These are phyloP conservation scores for Candida verbasci DNA, from an alignment of 805 yeast genomes.

Conservation along the genomic window DNA sequence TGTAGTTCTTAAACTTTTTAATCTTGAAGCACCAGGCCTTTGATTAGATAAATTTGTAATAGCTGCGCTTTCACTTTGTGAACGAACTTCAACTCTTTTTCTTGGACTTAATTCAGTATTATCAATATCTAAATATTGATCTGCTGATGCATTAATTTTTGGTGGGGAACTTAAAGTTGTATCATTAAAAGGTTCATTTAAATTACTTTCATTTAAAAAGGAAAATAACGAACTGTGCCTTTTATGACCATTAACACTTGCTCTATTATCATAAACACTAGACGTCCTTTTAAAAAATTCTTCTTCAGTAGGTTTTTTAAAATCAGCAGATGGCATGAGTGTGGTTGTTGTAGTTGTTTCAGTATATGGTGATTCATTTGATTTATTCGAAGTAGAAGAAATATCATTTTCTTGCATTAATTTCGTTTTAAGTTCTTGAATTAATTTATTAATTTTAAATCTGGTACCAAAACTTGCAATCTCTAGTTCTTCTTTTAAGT, in stretches of 20 bases:
- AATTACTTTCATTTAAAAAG: slow-evolving; percentile 29
- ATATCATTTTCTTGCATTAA: slow-evolving; percentile 22
- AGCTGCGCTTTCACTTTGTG: slow-evolving; percentile 29
- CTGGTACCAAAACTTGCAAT: slow-evolving; percentile 92
- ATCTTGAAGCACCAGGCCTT: slow-evolving; percentile 26
- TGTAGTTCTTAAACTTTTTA: slow-evolving; percentile 50
- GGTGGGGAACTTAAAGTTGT: slow-evolving; percentile 23
- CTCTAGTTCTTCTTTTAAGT: slow-evolving; percentile 90
- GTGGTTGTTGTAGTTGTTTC: slow-evolving; percentile 2
- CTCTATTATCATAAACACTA: slow-evolving; percentile 40
- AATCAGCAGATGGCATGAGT: slow-evolving; percentile 41
- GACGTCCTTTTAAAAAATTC: not conserved
- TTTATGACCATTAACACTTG: slow-evolving; percentile 45
- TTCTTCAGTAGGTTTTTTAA: not conserved
- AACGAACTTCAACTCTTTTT: slow-evolving; percentile 20
- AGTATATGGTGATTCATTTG: slow-evolving; percentile 6
- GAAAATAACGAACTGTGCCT: slow-evolving; percentile 60
- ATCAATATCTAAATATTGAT: slow-evolving; percentile 24
- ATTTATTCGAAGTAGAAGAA: slow-evolving; percentile 6
- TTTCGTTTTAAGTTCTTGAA: slow-evolving; percentile 53
- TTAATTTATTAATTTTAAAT: slow-evolving; percentile 86
- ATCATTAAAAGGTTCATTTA: slow-evolving; percentile 1
- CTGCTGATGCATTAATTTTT: slow-evolving; percentile 18
- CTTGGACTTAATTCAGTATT: slow-evolving; percentile 32
- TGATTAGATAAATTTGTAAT: slow-evolving; percentile 16